These are phyloP conservation scores for Citrus glauca DNA, from an alignment of 345 rosid genomes.

Conservation along the genomic window DNA sequence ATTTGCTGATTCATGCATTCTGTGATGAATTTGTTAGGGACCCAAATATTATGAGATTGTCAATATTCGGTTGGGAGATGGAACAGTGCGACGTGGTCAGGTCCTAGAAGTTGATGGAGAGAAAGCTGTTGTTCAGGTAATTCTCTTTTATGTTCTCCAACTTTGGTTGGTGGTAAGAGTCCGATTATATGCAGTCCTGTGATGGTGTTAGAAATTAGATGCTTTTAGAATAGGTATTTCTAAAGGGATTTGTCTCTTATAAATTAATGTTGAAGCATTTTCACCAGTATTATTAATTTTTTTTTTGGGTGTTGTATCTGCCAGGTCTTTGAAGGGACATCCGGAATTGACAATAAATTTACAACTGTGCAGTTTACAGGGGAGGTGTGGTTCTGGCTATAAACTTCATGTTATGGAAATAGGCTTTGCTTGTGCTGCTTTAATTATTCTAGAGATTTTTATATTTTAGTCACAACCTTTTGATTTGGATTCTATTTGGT, in stretches of 20 bases:
- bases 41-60: constrained; percentile 98
- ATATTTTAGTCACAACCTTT: neutral
- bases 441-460: neutral
- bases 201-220: neutral
- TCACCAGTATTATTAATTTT: neutral
- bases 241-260: neutral
- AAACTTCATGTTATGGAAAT: neutral
- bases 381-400: constrained; percentile 45
- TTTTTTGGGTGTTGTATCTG: constrained; percentile 8
- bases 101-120: constrained; percentile 98
- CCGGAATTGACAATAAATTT: constrained; percentile 90
- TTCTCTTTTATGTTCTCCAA: neutral
- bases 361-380: constrained; percentile 95
- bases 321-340: constrained; percentile 94
- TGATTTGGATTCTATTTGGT: neutral
- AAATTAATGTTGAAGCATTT: neutral
- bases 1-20: neutral
- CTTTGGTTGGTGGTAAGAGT: neutral
- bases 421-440: neutral
- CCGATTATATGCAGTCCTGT: neutral
- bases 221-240: neutral
- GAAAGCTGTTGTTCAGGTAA: constrained; percentile 97
- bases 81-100: constrained; percentile 91
- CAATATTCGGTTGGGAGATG: constrained; percentile 90
- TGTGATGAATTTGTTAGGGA: constrained; percentile 44